phyloP scores from a whole-genome alignment of 257 asterid genomes.

The Jacaranda copaia region DNA sequence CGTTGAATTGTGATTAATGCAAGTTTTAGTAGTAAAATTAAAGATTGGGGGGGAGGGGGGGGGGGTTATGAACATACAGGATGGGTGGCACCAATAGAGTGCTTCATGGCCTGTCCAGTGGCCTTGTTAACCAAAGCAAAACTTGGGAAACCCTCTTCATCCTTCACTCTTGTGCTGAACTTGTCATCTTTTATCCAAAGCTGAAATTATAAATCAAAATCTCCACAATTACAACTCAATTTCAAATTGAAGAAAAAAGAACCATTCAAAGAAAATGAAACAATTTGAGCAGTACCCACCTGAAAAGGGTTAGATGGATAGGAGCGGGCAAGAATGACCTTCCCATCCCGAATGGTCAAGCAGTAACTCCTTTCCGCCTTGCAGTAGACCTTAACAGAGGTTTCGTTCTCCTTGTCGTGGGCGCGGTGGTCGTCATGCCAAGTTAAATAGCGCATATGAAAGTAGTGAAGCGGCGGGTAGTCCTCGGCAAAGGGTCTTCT shows the following conservation, averaged over 20 bases:
- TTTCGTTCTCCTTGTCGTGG: slow-evolving; percentile 37
- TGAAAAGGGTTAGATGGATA: slow-evolving; percentile 66
- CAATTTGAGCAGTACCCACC: slow-evolving; percentile 41
- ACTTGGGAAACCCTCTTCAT: slow-evolving; percentile 78
- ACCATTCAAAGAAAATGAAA: not conserved
- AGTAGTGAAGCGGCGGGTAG: slow-evolving; percentile 45
- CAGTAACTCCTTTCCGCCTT: slow-evolving; percentile 62
- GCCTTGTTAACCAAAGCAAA: slow-evolving; percentile 78
- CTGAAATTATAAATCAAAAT: slow-evolving; percentile 39
- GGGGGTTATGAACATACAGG: slow-evolving; percentile 34
- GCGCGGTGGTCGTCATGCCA: slow-evolving; percentile 19
- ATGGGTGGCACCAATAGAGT: slow-evolving; percentile 60
- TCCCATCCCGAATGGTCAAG: slow-evolving; percentile 61
- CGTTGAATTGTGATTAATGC: not conserved
- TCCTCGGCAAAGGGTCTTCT: slow-evolving; percentile 24
- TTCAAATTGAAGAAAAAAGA: not conserved
- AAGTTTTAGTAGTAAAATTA: not conserved
- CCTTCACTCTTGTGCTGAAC: slow-evolving; percentile 71
- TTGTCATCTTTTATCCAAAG: slow-evolving; percentile 79
- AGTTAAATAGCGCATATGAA: slow-evolving; percentile 39
- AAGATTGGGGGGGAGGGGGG: not conserved
- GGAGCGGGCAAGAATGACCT: slow-evolving; percentile 63
- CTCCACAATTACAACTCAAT: not conserved
- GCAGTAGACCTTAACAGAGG: slow-evolving; percentile 61
- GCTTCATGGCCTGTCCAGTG: slow-evolving; percentile 75